Percentiles rank a stretch among this genome's conserved stretches.
Conservation (phyloP, 129 eudicot species). For the Silybum marianum region DNA sequence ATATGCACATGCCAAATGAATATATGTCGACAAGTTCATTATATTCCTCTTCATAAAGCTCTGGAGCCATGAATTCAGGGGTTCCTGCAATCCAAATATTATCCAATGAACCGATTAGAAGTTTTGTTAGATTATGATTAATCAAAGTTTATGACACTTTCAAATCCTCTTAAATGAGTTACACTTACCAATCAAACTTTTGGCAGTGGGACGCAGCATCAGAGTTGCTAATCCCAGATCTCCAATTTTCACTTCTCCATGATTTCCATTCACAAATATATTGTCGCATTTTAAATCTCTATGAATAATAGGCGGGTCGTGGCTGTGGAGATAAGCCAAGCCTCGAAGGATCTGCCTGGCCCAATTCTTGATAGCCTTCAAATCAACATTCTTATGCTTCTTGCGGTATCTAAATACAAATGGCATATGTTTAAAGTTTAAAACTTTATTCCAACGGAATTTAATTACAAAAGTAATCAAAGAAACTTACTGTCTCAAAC, state of each 20-base stretch:
- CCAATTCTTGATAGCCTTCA: conserved; percentile 65
- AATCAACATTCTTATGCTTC: conserved; percentile 51
- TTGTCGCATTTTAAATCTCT: conserved; percentile 74
- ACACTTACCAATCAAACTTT: conserved; percentile 37
- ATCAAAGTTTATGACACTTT: not conserved
- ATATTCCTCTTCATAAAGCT: conserved; percentile 49
- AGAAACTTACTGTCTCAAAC: conserved; percentile 48
- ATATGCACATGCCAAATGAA: conserved; percentile 57
- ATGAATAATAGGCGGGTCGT: conserved; percentile 64
- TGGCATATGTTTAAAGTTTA: not conserved
- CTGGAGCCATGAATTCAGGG: conserved; percentile 54
- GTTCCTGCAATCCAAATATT: conserved; percentile 27
- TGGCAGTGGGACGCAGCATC: conserved; percentile 36
- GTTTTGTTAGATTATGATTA: not conserved
- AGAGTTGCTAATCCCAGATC: conserved; percentile 66
- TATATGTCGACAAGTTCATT: conserved; percentile 55
- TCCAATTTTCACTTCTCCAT: conserved; percentile 72
- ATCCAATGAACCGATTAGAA: not conserved
- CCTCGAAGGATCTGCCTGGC: conserved; percentile 58
- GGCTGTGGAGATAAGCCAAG: conserved; percentile 54
- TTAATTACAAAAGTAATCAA: not conserved
- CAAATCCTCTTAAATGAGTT: not conserved
- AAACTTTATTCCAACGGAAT: not conserved
- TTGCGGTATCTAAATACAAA: conserved; percentile 41
- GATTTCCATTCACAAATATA: conserved; percentile 68